These are phyloP conservation scores for Acer saccharum DNA, from an alignment of 345 rosid species.

Conservation along the genomic window DNA sequence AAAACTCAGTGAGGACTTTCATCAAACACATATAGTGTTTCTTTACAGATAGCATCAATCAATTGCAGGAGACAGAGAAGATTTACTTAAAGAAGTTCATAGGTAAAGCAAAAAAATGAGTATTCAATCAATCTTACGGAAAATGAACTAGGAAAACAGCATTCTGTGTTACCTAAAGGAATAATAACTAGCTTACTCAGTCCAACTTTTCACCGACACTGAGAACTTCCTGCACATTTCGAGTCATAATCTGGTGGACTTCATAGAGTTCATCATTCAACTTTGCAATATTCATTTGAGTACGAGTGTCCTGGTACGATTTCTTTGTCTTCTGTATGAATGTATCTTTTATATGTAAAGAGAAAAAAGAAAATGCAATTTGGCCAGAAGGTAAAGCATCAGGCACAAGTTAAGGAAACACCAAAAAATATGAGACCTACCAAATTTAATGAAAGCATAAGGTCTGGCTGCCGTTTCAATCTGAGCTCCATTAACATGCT, in stretches of 20 bases:
- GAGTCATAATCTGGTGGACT: conserved; percentile 99
- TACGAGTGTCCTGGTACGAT: conserved; percentile 92
- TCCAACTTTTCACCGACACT: conserved; percentile 99
- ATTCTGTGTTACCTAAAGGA: neutral
- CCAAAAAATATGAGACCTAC: conserved; percentile 37
- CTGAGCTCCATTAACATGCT: conserved; percentile 84
- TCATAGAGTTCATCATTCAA: conserved; percentile 97
- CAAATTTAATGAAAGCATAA: conserved; percentile 96
- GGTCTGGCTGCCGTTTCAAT: conserved; percentile 99
- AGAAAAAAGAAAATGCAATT: conserved; percentile 16
- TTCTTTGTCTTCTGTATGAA: conserved; percentile 98
- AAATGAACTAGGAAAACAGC: neutral
- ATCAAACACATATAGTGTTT: no score
- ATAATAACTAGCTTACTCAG: neutral
- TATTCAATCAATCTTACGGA: no score
- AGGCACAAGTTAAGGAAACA: neutral
- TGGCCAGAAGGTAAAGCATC: conserved; percentile 22
- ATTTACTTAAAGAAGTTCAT: neutral
- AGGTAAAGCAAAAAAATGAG: no score
- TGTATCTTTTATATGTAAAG: conserved; percentile 58
- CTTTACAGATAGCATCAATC: neutral
- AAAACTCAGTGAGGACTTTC: no score
- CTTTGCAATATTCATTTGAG: conserved; percentile 90
- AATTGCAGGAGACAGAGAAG: neutral
- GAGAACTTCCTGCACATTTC: conserved; percentile 99